A percentile compares a stretch with the other conserved stretches of the same genome.
These are phyloP conservation scores for Penicillium paradoxum DNA, from an alignment of 495 filamentous ascomycete species.

Conservation along the genomic window DNA sequence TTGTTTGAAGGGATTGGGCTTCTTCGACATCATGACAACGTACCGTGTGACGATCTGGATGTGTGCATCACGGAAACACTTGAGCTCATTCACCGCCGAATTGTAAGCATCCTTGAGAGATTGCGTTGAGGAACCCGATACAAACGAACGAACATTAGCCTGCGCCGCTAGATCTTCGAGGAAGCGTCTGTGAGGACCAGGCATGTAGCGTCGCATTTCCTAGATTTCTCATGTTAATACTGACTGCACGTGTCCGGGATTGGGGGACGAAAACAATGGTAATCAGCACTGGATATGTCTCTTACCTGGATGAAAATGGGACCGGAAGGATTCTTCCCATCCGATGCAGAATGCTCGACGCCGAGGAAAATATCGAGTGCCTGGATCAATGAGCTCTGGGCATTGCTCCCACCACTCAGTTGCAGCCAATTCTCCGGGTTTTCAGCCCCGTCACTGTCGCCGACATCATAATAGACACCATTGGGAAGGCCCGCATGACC, in stretches of 20 bases:
- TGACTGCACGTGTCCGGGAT: not conserved
- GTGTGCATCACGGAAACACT: slow-evolving; percentile 80
- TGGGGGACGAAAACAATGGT: not conserved
- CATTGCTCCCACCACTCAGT: slow-evolving; percentile 86
- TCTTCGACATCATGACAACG: slow-evolving; percentile 60
- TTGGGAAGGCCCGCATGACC: slow-evolving; percentile 79
- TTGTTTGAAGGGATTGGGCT: slow-evolving; percentile 9
- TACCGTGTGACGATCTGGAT: slow-evolving; percentile 92
- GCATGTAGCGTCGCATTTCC: slow-evolving; percentile 97
- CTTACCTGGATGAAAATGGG: slow-evolving; percentile 32
- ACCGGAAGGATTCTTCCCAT: slow-evolving; percentile 50
- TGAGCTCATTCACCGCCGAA: slow-evolving; percentile 75
- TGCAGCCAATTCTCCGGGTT: slow-evolving; percentile 54
- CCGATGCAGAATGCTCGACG: slow-evolving; percentile 83
- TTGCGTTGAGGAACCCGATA: slow-evolving; percentile 54
- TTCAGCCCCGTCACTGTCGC: slow-evolving; percentile 51
- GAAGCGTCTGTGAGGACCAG: slow-evolving; percentile 83
- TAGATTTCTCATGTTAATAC: slow-evolving; percentile 19
- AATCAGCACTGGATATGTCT: not conserved
- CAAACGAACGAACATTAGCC: slow-evolving; percentile 79
- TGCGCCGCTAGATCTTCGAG: slow-evolving; percentile 66
- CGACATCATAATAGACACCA: slow-evolving; percentile 83
- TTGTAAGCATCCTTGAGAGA: slow-evolving; percentile 77
- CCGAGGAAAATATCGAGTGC: slow-evolving; percentile 88
- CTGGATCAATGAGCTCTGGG: slow-evolving; percentile 89